Percentiles rank a stretch among this genome's conserved stretches.
phyloP scores from a whole-genome alignment of 2,329 filamentous ascomycete genomes.

The Verticillium nubilum region DNA sequence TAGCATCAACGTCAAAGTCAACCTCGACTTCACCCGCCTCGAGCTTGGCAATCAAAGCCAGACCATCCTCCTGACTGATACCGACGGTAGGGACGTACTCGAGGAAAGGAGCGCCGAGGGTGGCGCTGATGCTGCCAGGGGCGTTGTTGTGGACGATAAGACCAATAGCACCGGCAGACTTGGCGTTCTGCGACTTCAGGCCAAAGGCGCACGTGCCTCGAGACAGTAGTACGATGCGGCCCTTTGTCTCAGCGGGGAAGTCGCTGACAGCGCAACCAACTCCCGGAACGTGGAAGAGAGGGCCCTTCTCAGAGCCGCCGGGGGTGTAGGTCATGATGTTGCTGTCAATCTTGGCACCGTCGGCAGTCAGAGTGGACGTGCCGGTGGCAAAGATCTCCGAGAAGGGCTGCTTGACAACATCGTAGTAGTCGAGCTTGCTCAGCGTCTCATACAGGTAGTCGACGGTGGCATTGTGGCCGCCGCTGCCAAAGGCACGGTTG shows the following conservation, averaged over 20 bases:
- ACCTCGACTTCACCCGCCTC: slow-evolving; percentile 24
- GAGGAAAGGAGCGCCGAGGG: slow-evolving; percentile 42
- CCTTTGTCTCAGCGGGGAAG: slow-evolving; percentile 45
- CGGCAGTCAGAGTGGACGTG: slow-evolving; percentile 21
- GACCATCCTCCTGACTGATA: slow-evolving; percentile 42
- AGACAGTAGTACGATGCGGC: slow-evolving; percentile 53
- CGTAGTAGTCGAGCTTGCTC: slow-evolving; percentile 30
- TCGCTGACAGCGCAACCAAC: slow-evolving; percentile 49
- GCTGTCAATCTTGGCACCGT: slow-evolving; percentile 19
- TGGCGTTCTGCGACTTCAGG: slow-evolving; percentile 50
- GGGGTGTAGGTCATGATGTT: slow-evolving; percentile 44
- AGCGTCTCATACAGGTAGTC: slow-evolving; percentile 37
- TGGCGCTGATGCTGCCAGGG: slow-evolving; percentile 43
- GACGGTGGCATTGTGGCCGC: slow-evolving; percentile 40
- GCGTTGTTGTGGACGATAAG: slow-evolving; percentile 60
- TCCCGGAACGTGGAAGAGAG: slow-evolving; percentile 41
- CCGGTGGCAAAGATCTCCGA: slow-evolving; percentile 30
- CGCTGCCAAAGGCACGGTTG: slow-evolving; percentile 37
- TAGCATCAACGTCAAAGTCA: slow-evolving; percentile 37
- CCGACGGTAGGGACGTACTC: slow-evolving; percentile 46
- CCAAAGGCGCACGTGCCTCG: slow-evolving; percentile 56
- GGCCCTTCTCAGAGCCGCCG: slow-evolving; percentile 31
- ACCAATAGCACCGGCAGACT: slow-evolving; percentile 49
- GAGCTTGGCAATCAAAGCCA: slow-evolving; percentile 23
- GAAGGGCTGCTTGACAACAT: slow-evolving; percentile 39